Base-by-base conservation (phyloP, 768 basidiomycete genomes). In the Termitomyces sp. region DNA sequence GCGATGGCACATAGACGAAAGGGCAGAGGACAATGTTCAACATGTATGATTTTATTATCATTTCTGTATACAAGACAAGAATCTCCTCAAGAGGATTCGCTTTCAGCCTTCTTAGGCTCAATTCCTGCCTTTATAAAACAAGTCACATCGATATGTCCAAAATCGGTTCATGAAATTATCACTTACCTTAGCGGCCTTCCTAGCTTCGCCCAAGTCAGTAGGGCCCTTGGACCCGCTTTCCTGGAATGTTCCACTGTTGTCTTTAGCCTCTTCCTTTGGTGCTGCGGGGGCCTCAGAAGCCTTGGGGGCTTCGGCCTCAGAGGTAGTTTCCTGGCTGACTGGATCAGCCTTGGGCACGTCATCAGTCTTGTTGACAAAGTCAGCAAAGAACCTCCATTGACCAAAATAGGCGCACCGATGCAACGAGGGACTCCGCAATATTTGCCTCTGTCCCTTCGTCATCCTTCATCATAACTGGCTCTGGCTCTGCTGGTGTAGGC, bases 401-500 rank as follows among this genome's bases (percentile, higher is more conserved):
- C 8, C 38, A 30, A 26, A 36, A 33, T n/a, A 56, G 49, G 18
- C 46, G 46, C 33, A 51, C 69, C 56, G 76, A 64, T 50, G 71
- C 64, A 40, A 67, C 54, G 23, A 75, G 60, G 5, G 75, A 69
- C 28, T 68, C 68, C 10, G 72, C 62, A 56, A 76, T 72, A 55
- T 77, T 67, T n/a, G 72, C 77, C 43, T 69, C 70, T 40, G 67
- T 73, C 41, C 74, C 78, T 58, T 78, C 76, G 59, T 72, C 74
- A 49, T 79, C 77, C 64, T 70, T 74, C 68, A 77, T 65, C 26
- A 70, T 55, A 35, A 71, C 69, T 18, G 62, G 65, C 32, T 57
- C 61, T 9, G 64, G 61, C n/a, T 60, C 56, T 26, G 55, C n/a
- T 46, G 53, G 43, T 48, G 61, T 46, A 52, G 50, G 40, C 53